Base-by-base conservation (phyloP, 495 filamentous ascomycete species). In the Physcia stellaris region DNA sequence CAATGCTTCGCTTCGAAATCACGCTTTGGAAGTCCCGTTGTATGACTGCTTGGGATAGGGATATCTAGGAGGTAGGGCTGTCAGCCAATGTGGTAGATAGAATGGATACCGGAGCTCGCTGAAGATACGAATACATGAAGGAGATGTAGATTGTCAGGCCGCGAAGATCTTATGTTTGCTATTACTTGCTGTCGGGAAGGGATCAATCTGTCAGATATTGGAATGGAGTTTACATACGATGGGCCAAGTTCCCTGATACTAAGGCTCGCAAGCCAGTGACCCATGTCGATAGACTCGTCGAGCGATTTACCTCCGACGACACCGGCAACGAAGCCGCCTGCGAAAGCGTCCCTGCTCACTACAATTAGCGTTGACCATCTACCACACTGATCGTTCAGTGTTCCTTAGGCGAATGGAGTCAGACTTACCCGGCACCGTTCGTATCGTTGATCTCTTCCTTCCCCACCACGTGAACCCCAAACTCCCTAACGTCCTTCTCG, bases 231-330 rank as follows among this genome's bases (percentile, higher is more conserved):
- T 33, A 75, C 80, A 66, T 83, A 98, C 84, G 86, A 90, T 63
- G 90, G 86, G 50, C 90, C 90, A 45, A 93, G 64, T 59, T 96
- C 90, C 66, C 82, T 73, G 59, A 98, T 90, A 66, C 85, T 85
- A 51, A 87, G 68, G 42, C 73, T 77, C 6, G 92, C 92, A 40
- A 98, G 73, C 90, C 90, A 98, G 58, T 94, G 84, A 33, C 92
- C 90, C 68, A 87, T 79, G 54, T 95, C 79, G 33, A 96, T 62
- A 48, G 67, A 70, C 41, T 76, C 70, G 35, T 79, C 78, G 10
- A 98, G 63, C 29, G 75, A 56, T 64, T 86, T 80, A 54, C 83
- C 86, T 55, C 83, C 68, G 32, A 93, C 83, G 42, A 98, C 63
- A 48, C 86, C 90, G 33, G 88, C 88, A 32, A 77, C 63, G 63